Evolutionary conservation across 2,329 filamentous ascomycete genomes (phyloP), one percentile per base, ranked within the genome.

Genomic region (Rhynchosporium graminicola): DNA sequence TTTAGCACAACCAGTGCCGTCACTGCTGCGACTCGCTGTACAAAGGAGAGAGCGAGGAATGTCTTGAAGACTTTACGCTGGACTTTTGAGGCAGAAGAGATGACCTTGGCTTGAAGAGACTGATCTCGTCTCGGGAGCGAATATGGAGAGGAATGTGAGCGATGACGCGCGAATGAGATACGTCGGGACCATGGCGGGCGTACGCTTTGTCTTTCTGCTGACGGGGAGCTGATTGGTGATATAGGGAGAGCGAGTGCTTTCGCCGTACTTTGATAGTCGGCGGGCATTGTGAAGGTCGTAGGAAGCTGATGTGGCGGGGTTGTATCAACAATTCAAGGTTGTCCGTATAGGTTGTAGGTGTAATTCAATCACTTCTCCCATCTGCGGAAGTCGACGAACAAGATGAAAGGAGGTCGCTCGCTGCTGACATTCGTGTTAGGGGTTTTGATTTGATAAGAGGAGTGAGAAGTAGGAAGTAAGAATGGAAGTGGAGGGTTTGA

Each of bases 1-100:
- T 80, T 63, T 20, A 68, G 66, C 0, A 81, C 72, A 15, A 89
- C 55, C 8, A 79, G 76, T 29, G 78, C 84, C 3, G 81, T 63
- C 12, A 82, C 75, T 26, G 87, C 79, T 26, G 87, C 78, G 6
- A 86, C 75, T 69, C 84, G 84, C 75, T 96, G 88, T 61, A 85
- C 71, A 0, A 83, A 79, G 13, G 83, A 79, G 58, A 91, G 79
- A 66, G 77, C 77, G 66, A 80, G 74, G 76, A 84, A 89, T 51
- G 82, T 77, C 62, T 77, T 76, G 51, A 81, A 56, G 33, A 79
- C 73, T 63, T 80, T 74, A 9, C 77, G 75, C 63, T 80, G 78
- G 58, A 91, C 77, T 70, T 78, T 78, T 63, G 80, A 75, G 75
- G 83, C 89, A 55, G 82, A 77, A 60, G 76, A 74, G 48, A 82